Evolutionary conservation across 2,329 filamentous ascomycete species (phyloP).

Genomic region (Aspergillus thermomutatus): DNA sequence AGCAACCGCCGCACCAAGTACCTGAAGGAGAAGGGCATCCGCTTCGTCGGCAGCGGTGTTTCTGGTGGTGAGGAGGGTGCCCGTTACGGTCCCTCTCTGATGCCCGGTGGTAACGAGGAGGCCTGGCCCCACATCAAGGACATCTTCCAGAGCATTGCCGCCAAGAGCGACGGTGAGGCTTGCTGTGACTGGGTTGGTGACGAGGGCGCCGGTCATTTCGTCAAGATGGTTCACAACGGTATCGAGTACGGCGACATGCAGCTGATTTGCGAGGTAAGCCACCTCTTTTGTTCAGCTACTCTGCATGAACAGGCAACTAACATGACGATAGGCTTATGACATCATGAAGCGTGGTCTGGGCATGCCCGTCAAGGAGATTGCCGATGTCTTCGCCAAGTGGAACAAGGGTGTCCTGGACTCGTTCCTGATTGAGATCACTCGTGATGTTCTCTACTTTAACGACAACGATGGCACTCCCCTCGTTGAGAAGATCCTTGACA

Average conservation of each 20-base stretch:
- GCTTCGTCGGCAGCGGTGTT: slow-evolving; percentile 95
- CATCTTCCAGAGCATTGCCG: slow-evolving; percentile 95
- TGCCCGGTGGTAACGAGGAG: slow-evolving; percentile 98
- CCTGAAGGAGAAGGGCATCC: slow-evolving; percentile 80
- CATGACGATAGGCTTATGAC: slow-evolving; percentile 75
- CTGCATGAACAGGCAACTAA: no score
- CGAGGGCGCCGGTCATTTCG: slow-evolving; percentile 98
- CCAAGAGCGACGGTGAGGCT: slow-evolving; percentile 94
- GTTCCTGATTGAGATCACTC: slow-evolving; percentile 98
- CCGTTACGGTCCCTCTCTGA: slow-evolving; percentile 92
- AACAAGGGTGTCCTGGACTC: slow-evolving; percentile 98
- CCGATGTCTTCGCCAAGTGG: slow-evolving; percentile 91
- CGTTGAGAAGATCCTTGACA: slow-evolving; percentile 98
- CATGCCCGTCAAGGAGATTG: slow-evolving; percentile 87
- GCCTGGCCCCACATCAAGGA: slow-evolving; percentile 99
- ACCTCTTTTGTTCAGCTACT: background rate
- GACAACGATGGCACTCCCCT: slow-evolving; percentile 88
- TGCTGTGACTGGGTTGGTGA: slow-evolving; percentile 99
- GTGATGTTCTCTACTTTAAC: slow-evolving; percentile 97
- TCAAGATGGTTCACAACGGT: slow-evolving; percentile 99
- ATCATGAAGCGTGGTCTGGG: slow-evolving; percentile 99
- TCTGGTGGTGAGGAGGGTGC: slow-evolving; percentile 99
- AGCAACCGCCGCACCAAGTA: slow-evolving; percentile 96
- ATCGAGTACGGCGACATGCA: slow-evolving; percentile 99
- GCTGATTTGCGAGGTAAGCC: slow-evolving; percentile 89